Evolutionary conservation across 1,284 basidiomycete species (phyloP).

Genomic region (Cronartium quercuum): DNA sequence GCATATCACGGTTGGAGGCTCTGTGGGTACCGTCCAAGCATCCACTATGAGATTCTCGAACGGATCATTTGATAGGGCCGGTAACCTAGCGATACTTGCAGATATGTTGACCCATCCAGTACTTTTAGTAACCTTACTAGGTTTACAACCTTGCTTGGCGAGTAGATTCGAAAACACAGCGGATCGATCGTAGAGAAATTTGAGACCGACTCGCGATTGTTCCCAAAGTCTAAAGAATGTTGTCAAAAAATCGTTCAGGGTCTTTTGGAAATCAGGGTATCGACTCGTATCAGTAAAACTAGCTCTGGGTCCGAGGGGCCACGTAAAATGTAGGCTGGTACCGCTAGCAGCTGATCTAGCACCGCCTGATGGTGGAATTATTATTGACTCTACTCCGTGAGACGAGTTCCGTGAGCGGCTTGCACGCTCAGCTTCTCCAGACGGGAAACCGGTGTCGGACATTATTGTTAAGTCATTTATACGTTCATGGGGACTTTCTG

Average conservation of each 20-base stretch:
- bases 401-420: constrained; percentile 1
- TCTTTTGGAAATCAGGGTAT: constrained; percentile 5
- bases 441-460: background rate
- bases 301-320: constrained; percentile 18
- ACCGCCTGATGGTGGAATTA: background rate
- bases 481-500: background rate
- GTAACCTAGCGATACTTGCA: constrained; percentile 26
- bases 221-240: constrained; percentile 39
- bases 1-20: constrained; percentile 19
- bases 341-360: background rate
- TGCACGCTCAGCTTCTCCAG: background rate
- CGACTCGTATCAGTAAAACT: constrained; percentile 12
- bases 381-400: too few relatives aligned
- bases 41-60: constrained; percentile 28
- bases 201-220: constrained; percentile 25
- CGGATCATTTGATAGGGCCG: constrained; percentile 34
- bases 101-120: constrained; percentile 29
- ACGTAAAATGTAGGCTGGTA: constrained; percentile 3
- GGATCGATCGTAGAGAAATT: constrained; percentile 25
- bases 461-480: background rate
- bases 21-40: constrained; percentile 2
- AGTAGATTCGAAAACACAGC: constrained; percentile 37
- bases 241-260: constrained; percentile 31
- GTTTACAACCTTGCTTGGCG: constrained; percentile 25
- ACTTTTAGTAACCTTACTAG: constrained; percentile 29